phyloP scores from a whole-genome alignment of 2,329 filamentous ascomycete species.

The Sporothrix pseudoabietina region DNA sequence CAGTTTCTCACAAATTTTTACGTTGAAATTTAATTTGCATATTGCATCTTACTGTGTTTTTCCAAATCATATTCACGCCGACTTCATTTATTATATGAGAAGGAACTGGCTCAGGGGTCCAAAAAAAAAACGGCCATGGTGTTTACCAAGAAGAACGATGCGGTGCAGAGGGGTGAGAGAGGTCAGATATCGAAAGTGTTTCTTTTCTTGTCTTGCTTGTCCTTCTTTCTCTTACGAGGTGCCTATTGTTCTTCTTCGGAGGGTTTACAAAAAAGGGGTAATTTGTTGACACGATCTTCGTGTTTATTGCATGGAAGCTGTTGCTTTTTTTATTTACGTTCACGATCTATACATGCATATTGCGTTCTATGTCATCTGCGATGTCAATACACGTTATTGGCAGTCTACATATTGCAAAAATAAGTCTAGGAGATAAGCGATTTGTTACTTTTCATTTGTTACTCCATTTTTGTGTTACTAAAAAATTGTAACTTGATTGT shows the following conservation, averaged over 20 bases:
- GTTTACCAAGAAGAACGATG: not conserved
- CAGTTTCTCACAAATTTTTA: not conserved
- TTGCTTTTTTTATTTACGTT: too few species aligned
- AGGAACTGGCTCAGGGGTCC: not conserved
- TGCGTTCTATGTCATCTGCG: too few species aligned
- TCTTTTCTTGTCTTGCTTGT: not conserved
- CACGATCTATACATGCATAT: too few species aligned
- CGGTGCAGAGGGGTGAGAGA: not conserved
- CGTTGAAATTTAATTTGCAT: not conserved
- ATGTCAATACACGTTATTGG: not conserved
- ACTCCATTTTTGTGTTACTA: not conserved
- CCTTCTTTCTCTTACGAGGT: not conserved
- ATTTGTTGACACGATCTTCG: not conserved
- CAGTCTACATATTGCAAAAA: not conserved
- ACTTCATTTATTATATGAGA: not conserved
- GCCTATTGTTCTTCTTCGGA: not conserved
- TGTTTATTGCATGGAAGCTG: not conserved
- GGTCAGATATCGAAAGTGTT: constrained; percentile 7
- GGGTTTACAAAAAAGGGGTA: not conserved
- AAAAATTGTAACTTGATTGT: not conserved
- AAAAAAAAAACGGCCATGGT: not conserved
- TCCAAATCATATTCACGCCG: not conserved
- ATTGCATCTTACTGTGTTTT: not conserved
- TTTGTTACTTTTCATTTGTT: not conserved
- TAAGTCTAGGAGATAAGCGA: not conserved